Base-by-base conservation (phyloP, 176 grass and related monocot species). In the Elymus sibiricus region DNA sequence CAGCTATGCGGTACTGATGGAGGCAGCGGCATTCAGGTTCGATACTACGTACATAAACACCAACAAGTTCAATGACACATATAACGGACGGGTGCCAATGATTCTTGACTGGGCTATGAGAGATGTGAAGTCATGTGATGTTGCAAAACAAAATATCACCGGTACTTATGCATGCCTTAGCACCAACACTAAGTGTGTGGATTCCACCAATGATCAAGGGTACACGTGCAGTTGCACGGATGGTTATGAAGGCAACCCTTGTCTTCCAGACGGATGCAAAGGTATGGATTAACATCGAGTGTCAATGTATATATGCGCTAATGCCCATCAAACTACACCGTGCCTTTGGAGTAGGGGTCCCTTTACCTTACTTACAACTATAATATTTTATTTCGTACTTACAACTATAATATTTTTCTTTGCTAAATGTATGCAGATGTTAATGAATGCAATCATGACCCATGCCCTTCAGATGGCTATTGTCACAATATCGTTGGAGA, bases 191-290 rank as follows among this genome's bases (percentile, higher is more conserved):
- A 2, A 0, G 24, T 83, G 86, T 10, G 22, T 71, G 10, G 3
- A 39, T 17, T 70, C 86, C 1, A 5, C 1, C n/a, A 88, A 88
- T 1, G 87, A 66, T 0, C 53, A 17, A 1, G 81, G 87, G 15
- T 84, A 88, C 11, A 0, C 22, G 2, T 88, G 87, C 53, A 72
- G 24, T 4, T 88, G 87, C 74, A 64, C 87, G 11, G 1, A 11
- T 4, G 81, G 87, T 1, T 88, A 84, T 3, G 1, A 79, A 31
- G 81, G 87, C 40, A 88, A 84, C 81, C 87, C 87, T 0, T 88
- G 84, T 6, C 53, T 88, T 79, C 81, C 6, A 6, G 64, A 10
- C 9, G 86, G 86, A 82, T 87, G 86, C 70, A 13, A 29, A 39
- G 56, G 77, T 87, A 74, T 16, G 6, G 25, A 67, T 35, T 67